These are phyloP conservation scores for Dendrobium catenatum DNA, from an alignment of 106 monocot genomes.

Conservation along the genomic window DNA sequence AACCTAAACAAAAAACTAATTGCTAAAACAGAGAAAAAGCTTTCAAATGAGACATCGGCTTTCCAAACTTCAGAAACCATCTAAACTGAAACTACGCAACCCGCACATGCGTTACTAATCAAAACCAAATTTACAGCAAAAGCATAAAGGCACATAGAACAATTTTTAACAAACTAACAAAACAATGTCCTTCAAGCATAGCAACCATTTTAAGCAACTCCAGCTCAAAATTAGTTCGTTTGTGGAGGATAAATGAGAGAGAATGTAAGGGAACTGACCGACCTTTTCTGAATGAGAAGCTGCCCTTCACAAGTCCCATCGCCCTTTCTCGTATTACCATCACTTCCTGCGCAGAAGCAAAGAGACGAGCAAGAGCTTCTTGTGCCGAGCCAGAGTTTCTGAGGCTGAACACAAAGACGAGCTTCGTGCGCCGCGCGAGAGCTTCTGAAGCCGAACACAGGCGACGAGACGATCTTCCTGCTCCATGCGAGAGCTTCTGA, in stretches of 20 bases:
- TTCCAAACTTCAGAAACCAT: neutral
- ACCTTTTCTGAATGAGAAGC: conserved; percentile 30
- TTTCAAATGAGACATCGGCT: neutral
- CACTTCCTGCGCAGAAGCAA: conserved; percentile 26
- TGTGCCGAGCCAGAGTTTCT: too few relatives aligned
- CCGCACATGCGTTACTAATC: neutral
- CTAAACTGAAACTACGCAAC: neutral
- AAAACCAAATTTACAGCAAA: neutral
- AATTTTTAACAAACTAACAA: too few relatives aligned
- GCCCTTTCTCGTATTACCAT: conserved; percentile 39
- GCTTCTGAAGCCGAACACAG: too few relatives aligned
- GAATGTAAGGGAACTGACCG: neutral
- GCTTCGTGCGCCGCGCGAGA: too few relatives aligned
- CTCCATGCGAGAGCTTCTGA: too few relatives aligned
- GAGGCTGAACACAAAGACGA: too few relatives aligned
- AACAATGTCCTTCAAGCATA: too few relatives aligned
- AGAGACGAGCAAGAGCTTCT: too few relatives aligned
- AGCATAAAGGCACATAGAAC: neutral
- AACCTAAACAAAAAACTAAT: too few relatives aligned
- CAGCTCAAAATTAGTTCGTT: neutral
- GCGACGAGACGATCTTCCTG: too few relatives aligned
- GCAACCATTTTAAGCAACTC: neutral
- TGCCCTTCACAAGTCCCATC: conserved; percentile 27
- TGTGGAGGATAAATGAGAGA: neutral
- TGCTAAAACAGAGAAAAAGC: too few relatives aligned